Evolutionary conservation across 2,329 filamentous ascomycete genomes (phyloP), one percentile per base, ranked within the genome.

Genomic region (Botrytis tulipae): DNA sequence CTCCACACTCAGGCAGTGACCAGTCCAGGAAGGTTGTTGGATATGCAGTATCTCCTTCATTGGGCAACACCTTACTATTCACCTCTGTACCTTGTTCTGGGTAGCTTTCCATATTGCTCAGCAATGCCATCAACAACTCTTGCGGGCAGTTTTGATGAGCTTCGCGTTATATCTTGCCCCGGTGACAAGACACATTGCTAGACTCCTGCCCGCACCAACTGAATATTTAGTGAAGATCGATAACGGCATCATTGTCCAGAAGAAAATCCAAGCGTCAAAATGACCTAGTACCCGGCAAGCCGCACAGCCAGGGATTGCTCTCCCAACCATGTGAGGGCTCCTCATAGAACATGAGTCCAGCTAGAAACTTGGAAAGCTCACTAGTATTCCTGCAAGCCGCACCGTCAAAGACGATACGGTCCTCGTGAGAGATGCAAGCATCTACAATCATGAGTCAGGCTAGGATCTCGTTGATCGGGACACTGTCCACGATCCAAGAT

Each of bases 81-180:
- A 68, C 66, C 65, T 68, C 42, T 3, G 16, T 10, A 57, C n/a
- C 54, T 32, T 42, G 51, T 32, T 18, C 66, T 69, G 48, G 66
- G 66, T 69, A 40, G 66, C 66, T 69, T 57, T 69, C 48, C 66
- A 69, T 57, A 69, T 69, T 20, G 66, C 48, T 68, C 48, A 54
- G 54, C 66, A 68, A 20, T 57, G 66, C 14, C 48, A 57, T 57
- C 66, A 57, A 69, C 48, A 69, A 20, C 66, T 69, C 66, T 69
- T 57, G 37, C 48, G 57, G 10, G 40, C 48, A 57, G 37, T 57
- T 57, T 69, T n/a, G 22, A 57, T 25, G 66, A 57, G 48, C 40
- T 32, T 57, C n/a, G n/a, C 66, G 37, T 42, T 57, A 25, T 37
- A 51, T n/a, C 20, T 57, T 57, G 37, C 54, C 66, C 0, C 48